Conservation (phyloP, 2,329 filamentous ascomycete genomes). For the Colletotrichum gigasporum region DNA sequence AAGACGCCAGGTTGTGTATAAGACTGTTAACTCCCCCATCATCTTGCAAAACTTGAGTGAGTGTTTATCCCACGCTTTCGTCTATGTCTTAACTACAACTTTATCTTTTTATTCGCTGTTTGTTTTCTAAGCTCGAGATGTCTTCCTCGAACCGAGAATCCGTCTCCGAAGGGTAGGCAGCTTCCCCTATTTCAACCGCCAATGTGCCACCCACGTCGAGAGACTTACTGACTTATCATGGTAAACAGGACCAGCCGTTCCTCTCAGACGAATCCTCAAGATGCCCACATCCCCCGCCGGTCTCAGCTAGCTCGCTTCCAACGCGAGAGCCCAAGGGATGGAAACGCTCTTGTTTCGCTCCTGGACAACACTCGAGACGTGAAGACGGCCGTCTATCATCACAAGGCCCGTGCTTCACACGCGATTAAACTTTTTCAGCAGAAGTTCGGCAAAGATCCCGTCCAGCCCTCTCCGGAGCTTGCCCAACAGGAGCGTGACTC, state of each 20-base stretch:
- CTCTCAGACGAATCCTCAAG: not conserved
- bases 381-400: conserved; percentile 8
- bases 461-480: not conserved
- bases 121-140: not conserved
- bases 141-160: not conserved
- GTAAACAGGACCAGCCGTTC: not conserved
- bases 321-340: not conserved
- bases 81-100: not conserved
- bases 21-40: not conserved
- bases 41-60: not conserved
- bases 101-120: not conserved
- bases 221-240: not conserved
- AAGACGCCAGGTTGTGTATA: not conserved
- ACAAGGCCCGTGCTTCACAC: conserved; percentile 1
- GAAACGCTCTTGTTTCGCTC: conserved; percentile 2
- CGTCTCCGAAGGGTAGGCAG: not conserved
- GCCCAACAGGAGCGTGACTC: not conserved
- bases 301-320: conserved; percentile 14
- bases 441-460: not conserved
- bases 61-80: not conserved
- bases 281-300: not conserved
- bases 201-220: not conserved
- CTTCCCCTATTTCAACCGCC: not conserved
- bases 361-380: not conserved
- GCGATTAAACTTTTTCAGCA: conserved; percentile 5